phyloP scores from a whole-genome alignment of 2,329 filamentous ascomycete species.

The Monilinia vaccinii-corymbosi region DNA sequence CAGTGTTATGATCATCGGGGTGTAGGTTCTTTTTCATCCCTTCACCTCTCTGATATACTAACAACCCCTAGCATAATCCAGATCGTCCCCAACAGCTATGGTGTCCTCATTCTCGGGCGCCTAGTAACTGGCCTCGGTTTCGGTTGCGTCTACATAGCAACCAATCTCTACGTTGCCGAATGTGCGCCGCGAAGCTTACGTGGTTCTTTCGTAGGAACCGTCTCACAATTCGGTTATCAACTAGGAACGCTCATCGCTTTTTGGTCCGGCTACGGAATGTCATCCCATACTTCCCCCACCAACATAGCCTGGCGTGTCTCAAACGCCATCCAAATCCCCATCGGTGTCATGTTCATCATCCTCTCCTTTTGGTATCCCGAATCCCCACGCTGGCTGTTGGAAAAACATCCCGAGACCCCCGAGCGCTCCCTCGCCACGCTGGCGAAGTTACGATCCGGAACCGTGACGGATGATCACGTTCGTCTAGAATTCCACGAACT shows the following conservation, averaged over 20 bases:
- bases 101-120: constrained; percentile 33
- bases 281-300: constrained; percentile 32
- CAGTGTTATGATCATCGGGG: constrained; percentile 32
- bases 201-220: constrained; percentile 34
- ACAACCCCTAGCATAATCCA: constrained; percentile 29
- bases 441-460: constrained; percentile 49
- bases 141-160: constrained; percentile 35
- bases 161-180: constrained; percentile 36
- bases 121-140: constrained; percentile 34
- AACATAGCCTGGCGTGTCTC: constrained; percentile 37
- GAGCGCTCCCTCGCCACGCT: constrained; percentile 52
- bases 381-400: constrained; percentile 57
- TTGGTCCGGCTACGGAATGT: constrained; percentile 37
- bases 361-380: constrained; percentile 54
- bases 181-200: constrained; percentile 33
- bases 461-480: constrained; percentile 59
- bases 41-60: background rate
- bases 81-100: constrained; percentile 34
- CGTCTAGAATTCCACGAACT: constrained; percentile 56
- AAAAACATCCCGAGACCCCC: constrained; percentile 47
- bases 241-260: constrained; percentile 37
- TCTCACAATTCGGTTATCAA: constrained; percentile 36
- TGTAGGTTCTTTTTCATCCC: constrained; percentile 19
- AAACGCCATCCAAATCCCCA: constrained; percentile 35
- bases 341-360: constrained; percentile 43